phyloP scores from a whole-genome alignment of 1,284 basidiomycete genomes.

The Marasmius fiardii region DNA sequence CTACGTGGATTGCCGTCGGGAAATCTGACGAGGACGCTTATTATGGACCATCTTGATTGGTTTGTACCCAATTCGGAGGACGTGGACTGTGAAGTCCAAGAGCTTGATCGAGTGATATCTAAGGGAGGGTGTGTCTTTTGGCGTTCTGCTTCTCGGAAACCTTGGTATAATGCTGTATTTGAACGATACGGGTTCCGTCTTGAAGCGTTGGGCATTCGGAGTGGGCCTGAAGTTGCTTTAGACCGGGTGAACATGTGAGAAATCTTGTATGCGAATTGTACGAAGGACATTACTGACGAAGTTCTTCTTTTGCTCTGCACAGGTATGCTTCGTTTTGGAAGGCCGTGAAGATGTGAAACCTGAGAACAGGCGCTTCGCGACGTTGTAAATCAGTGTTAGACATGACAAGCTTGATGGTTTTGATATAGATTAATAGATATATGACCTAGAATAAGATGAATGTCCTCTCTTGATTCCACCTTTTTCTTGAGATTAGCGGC shows the following conservation, averaged over 20 bases:
- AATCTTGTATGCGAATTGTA: too few species aligned
- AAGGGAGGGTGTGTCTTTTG: constrained; percentile 67
- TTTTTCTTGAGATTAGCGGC: too few species aligned
- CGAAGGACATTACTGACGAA: too few species aligned
- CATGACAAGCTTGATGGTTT: too few species aligned
- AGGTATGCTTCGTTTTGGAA: constrained; percentile 22
- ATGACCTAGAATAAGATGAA: too few species aligned
- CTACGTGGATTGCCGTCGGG: constrained; percentile 50
- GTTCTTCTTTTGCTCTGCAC: too few species aligned
- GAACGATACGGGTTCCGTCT: constrained; percentile 25
- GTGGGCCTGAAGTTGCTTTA: constrained; percentile 22
- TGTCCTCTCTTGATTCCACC: too few species aligned
- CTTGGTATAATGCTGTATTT: constrained; percentile 69
- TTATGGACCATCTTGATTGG: constrained; percentile 86
- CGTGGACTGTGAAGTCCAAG: constrained; percentile 59
- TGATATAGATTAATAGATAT: too few species aligned
- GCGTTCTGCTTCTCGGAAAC: constrained; percentile 67
- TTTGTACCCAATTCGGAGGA: constrained; percentile 60
- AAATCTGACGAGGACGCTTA: constrained; percentile 62
- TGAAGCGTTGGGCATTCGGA: constrained; percentile 23
- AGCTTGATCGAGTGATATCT: constrained; percentile 60
- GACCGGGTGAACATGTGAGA: constrained; percentile 33
- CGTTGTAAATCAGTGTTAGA: too few species aligned
- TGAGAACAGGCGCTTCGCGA: too few species aligned
- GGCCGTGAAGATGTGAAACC: constrained; percentile 9